Conservation (phyloP, 2,329 filamentous ascomycete species). For the Phyllosticta citribraziliensis region DNA sequence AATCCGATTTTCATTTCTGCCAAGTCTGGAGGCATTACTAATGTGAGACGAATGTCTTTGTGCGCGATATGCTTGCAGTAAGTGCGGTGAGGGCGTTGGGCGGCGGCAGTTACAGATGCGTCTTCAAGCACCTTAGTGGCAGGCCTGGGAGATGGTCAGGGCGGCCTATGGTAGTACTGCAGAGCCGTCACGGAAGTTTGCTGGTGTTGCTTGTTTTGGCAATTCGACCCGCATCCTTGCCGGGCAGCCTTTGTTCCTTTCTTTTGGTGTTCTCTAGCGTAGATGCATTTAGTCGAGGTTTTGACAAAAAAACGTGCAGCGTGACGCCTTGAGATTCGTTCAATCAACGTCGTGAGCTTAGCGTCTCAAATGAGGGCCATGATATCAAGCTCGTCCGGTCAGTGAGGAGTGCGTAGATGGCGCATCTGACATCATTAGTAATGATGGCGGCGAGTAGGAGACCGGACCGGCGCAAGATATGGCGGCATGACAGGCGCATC, state of each 20-base stretch:
- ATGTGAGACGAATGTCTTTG: not conserved
- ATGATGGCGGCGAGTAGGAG: not conserved
- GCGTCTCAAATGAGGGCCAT: not conserved
- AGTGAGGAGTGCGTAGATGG: not conserved
- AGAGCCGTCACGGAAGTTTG: not conserved
- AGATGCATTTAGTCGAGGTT: not conserved
- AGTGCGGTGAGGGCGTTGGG: not conserved
- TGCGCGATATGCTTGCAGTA: not conserved
- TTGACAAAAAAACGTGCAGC: not conserved
- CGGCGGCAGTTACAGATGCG: not conserved
- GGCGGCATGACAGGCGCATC: not conserved
- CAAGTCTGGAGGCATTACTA: not conserved
- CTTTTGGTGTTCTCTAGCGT: not conserved
- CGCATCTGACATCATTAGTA: not conserved
- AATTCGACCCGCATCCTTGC: not conserved
- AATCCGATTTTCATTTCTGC: not conserved
- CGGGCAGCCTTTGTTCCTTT: not conserved
- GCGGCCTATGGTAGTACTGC: not conserved
- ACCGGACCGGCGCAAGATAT: not conserved
- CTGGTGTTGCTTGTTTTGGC: not conserved
- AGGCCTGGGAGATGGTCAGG: not conserved
- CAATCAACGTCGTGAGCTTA: not conserved
- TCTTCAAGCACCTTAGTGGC: not conserved
- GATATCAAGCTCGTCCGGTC: not conserved
- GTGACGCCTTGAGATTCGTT: not conserved